Evolutionary conservation across 805 yeast genomes (phyloP).

Genomic region (Kluyveromyces wickerhamii): DNA sequence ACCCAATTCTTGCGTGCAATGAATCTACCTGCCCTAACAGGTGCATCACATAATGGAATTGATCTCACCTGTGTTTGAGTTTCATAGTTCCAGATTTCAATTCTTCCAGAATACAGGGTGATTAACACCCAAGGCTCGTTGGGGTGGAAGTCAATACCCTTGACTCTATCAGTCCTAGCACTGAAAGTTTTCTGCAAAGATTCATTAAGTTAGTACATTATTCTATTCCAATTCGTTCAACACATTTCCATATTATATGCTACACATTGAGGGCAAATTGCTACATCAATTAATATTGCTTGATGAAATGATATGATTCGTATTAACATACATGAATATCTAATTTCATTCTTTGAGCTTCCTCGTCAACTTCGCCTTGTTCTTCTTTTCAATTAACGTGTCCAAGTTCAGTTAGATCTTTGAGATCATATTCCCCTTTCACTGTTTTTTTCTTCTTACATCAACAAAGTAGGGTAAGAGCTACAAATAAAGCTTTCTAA

Average conservation of each 20-base stretch:
- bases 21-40: constrained; percentile 92
- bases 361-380: not conserved
- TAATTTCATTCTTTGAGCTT: constrained; percentile 18
- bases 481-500: too few relatives aligned
- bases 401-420: constrained; percentile 1
- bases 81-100: constrained; percentile 92
- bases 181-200: constrained; percentile 67
- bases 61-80: constrained; percentile 74
- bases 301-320: too few relatives aligned
- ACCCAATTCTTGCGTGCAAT: constrained; percentile 97
- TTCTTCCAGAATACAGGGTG: constrained; percentile 73
- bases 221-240: not conserved
- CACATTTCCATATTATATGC: too few relatives aligned
- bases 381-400: not conserved
- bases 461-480: too few relatives aligned
- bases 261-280: too few relatives aligned
- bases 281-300: too few relatives aligned
- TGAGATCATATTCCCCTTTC: constrained; percentile 14
- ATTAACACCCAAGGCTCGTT: constrained; percentile 94
- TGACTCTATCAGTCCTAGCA: constrained; percentile 91
- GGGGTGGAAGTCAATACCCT: constrained; percentile 97
- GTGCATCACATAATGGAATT: constrained; percentile 91
- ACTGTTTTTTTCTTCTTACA: constrained; percentile 5
- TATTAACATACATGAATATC: constrained; percentile 27
- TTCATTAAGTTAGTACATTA: not conserved